Conservation (phyloP, 1,139 yeast genomes). For the Candida labiduridarum region DNA sequence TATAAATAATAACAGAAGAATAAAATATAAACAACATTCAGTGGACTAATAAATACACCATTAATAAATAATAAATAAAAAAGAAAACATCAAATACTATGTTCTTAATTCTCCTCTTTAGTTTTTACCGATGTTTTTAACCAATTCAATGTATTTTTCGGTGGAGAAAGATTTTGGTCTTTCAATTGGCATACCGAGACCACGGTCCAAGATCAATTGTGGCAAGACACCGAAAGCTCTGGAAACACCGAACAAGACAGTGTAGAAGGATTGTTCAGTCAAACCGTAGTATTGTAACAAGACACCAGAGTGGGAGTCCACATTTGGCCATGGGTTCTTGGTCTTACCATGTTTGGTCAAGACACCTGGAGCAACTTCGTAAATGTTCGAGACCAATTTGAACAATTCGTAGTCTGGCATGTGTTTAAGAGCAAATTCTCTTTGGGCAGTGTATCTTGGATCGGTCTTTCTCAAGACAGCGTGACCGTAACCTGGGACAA, state of each 20-base stretch:
- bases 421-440: conserved; percentile 95
- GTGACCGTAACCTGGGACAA: conserved; percentile 97
- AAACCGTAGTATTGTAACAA: conserved; percentile 96
- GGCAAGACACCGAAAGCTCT: conserved; percentile 98
- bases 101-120: background rate
- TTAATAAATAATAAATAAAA: conserved; percentile 5
- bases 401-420: conserved; percentile 95
- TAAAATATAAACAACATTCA: background rate
- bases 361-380: conserved; percentile 95
- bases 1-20: background rate
- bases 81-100: background rate
- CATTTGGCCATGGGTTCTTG: conserved; percentile 99
- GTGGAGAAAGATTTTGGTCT: conserved; percentile 96
- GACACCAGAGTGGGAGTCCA: conserved; percentile 97
- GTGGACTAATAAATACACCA: conserved; percentile 1
- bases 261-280: conserved; percentile 94
- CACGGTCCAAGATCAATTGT: conserved; percentile 95
- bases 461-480: conserved; percentile 96
- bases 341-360: conserved; percentile 97
- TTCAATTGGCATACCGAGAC: conserved; percentile 93
- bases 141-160: conserved; percentile 65
- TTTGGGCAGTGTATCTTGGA: conserved; percentile 96
- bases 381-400: conserved; percentile 86
- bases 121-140: conserved; percentile 40
- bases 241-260: conserved; percentile 96